Conservation (phyloP, 139 green algal genomes). For the Marvania coccoides region DNA sequence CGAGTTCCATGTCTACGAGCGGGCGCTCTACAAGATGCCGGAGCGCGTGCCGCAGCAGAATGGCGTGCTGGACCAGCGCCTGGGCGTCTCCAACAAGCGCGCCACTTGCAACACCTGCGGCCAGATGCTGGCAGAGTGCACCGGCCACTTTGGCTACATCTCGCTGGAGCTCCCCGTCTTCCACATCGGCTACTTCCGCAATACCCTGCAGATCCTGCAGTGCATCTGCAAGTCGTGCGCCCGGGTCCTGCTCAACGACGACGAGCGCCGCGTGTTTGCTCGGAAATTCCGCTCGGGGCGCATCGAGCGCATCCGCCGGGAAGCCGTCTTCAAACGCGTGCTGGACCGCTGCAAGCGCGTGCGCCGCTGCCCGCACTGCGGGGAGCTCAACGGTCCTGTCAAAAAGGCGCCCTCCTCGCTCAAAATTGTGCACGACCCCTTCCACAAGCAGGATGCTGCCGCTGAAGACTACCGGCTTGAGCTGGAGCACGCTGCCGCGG, state of each 20-base stretch:
- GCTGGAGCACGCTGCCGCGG: conserved; percentile 48
- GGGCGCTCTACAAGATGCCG: conserved; percentile 85
- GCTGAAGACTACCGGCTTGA: conserved; percentile 23
- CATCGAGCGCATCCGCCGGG: conserved; percentile 67
- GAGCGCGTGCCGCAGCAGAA: conserved; percentile 70
- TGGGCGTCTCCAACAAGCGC: conserved; percentile 79
- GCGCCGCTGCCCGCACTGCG: conserved; percentile 72
- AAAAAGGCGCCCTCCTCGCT: conserved; percentile 72
- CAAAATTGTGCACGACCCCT: conserved; percentile 91
- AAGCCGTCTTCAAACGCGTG: conserved; percentile 70
- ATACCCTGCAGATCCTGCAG: conserved; percentile 83
- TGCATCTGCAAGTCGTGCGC: conserved; percentile 96
- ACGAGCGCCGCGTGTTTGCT: conserved; percentile 54
- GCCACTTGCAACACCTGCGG: conserved; percentile 84
- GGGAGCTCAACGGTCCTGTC: conserved; percentile 64
- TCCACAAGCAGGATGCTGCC: conserved; percentile 56
- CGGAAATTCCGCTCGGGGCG: conserved; percentile 57
- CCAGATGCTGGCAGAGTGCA: conserved; percentile 86
- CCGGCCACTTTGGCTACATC: conserved; percentile 97
- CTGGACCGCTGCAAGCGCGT: conserved; percentile 83
- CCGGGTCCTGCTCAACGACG: conserved; percentile 76
- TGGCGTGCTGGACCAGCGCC: conserved; percentile 77
- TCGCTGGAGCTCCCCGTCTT: conserved; percentile 96
- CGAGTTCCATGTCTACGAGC: conserved; percentile 84
- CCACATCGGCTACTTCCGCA: conserved; percentile 97